Evolutionary conservation across 2,329 filamentous ascomycete genomes (phyloP), one percentile per base, ranked within the genome.

Genomic region (Bipolaris victoriae): DNA sequence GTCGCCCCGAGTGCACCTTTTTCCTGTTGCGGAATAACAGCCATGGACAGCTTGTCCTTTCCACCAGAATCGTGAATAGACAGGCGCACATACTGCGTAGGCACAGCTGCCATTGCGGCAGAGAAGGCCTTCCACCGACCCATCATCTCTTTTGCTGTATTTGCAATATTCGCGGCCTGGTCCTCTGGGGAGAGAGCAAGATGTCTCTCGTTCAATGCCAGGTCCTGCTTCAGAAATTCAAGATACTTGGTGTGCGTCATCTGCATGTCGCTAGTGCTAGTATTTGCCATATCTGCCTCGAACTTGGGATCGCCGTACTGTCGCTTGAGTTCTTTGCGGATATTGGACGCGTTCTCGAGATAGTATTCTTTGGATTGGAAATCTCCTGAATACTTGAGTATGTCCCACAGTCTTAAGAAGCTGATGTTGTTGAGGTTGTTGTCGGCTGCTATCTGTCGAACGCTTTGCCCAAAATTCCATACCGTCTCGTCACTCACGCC

Each of bases 401-500:
- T 46, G 33, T 67, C 64, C 61, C 62, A 64, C 9, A 67, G 57
- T 22, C 64, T 62, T 5, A 65, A 24, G 33, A 67, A 68, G 50
- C 60, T 60, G 15, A 68, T 45, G 36, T 69, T 56, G 67, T 54
- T 45, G 36, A 64, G 59, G n/a, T 56, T 52, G 41, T 68, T 60
- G 3, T 60, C 51, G 18, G 50, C 40, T 9, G 65, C 55, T 6
- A 68, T 55, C 20, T 63, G 52, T 22, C 64, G 61, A 13, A 65
- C 60, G 2, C 55, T 58, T 36, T 60, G 57, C 7, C 59, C 72
- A 68, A 45, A 80, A 66, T 76, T 71, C 77, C 78, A 81, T 1
- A 79, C 77, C 5, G 72, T 76, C 18, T 76, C 73, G 36, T 80
- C 78, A 1, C 78, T 64, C 15, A 81, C 75, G 13, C 76, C 75